Conservation (phyloP, 441 rosid genomes). For the Pelargonium australe region DNA sequence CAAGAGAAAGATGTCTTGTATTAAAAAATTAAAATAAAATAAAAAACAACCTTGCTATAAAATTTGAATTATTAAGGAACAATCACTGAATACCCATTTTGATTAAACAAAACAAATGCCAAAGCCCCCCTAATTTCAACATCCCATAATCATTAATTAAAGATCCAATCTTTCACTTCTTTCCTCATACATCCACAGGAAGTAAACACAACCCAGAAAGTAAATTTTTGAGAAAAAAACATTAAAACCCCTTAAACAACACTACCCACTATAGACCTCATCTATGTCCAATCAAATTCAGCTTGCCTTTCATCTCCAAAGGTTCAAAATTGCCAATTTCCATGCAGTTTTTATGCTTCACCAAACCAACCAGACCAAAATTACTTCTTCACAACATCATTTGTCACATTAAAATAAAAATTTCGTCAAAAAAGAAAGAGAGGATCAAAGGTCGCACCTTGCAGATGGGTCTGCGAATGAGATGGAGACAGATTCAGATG, state of each 20-base stretch:
- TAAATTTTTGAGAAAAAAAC: neutral
- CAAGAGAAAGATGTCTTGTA: neutral
- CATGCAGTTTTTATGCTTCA: neutral
- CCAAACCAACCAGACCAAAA: neutral
- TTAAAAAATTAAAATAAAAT: too few species aligned
- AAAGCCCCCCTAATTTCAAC: too few species aligned
- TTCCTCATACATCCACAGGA: neutral
- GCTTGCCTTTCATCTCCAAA: neutral
- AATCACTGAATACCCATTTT: too few species aligned
- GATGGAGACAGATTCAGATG: conserved; percentile 35
- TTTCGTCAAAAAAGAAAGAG: neutral
- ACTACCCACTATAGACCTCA: neutral
- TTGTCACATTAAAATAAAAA: too few species aligned
- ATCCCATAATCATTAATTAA: too few species aligned
- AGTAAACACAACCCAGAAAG: neutral
- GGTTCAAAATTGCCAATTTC: neutral
- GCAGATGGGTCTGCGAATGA: conserved; percentile 38
- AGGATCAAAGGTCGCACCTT: conserved; percentile 25
- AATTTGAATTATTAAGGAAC: neutral
- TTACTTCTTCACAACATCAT: too few species aligned
- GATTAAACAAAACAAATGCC: too few species aligned
- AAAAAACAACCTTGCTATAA: neutral
- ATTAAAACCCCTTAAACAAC: neutral
- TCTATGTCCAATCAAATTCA: neutral
- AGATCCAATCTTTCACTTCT: too few species aligned